Evolutionary conservation across 129 eudicot species (phyloP), one percentile per base, ranked within the genome.

Genomic region (Flaveria robusta): DNA sequence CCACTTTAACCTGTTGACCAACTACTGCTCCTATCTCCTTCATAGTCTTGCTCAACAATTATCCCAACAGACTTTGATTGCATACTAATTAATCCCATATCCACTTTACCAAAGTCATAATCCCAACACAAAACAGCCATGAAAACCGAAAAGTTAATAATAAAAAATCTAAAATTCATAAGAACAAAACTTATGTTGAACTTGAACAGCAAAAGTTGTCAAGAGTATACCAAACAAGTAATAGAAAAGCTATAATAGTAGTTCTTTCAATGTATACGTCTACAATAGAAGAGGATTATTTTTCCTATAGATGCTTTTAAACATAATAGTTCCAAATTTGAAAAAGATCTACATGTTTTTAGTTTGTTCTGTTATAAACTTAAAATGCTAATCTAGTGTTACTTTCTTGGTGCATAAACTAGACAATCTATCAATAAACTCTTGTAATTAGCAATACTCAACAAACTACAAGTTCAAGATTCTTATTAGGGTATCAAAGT

Each of bases 1-100:
- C 85, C 84, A 74, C 82, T 86, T 41, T 65, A 70, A 27, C 73
- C 83, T 7, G 81, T 72, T 16, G 88, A 74, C 58, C 79, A 71
- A 74, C 78, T 78, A 13, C 85, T 24, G 75, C 83, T 79, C 55
- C 68, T 65, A 63, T 56, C 85, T 18, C 74, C 71, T 66, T 85
- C 88, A 68, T 64, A 67, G 75, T 76, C 86, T 58, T 79, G 69
- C 19, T 70, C 78, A 68, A 58, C 52, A 45, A 59, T 49, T 11
- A 11, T 71, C 60, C 43, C 64, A 60, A 50, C 42, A 2, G 54
- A 39, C 37, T 74, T 41, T 55, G 79, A 64, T 75, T 81, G 87
- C 74, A 76, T 39, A 26, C 78, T 79, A 51, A 83, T 67, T 41
- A 65, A 42, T 29, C 77, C 82, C 67, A 76, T 68, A 77, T 76